A percentile compares a stretch with the other conserved stretches of the same genome.
Conservation (phyloP, 208 protist genomes). For the Acanthamoeba healyi region DNA sequence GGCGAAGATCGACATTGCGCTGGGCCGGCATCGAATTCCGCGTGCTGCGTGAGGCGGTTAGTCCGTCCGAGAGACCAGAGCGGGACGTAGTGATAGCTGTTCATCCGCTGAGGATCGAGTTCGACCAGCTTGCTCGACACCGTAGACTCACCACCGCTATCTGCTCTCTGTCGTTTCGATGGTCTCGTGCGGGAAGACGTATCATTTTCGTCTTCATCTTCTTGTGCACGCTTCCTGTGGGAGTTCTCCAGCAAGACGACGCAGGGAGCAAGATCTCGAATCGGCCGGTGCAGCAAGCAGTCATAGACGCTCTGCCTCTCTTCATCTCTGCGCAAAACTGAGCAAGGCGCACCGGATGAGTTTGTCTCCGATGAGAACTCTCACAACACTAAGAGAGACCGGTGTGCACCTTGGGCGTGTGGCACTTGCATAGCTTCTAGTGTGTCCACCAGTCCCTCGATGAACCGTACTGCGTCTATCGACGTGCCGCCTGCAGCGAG, state of each 20-base stretch:
- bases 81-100: not conserved
- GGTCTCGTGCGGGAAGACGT: not conserved
- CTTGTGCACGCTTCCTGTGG: not conserved
- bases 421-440: not conserved
- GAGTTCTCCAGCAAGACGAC: not conserved
- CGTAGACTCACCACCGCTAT: not conserved
- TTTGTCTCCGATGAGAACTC: no score
- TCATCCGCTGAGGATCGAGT: not conserved
- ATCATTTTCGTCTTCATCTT: not conserved
- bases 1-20: not conserved
- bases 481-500: not conserved
- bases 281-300: not conserved
- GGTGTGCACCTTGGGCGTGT: not conserved
- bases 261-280: not conserved
- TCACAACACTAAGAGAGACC: no score
- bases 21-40: not conserved
- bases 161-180: no score
- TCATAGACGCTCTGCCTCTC: not conserved
- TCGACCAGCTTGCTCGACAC: not conserved
- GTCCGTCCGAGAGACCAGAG: conserved; percentile 8
- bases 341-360: no score
- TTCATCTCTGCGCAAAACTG: not conserved
- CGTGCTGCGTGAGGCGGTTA: not conserved
- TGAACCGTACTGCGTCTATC: not conserved
- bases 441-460: not conserved